Evolutionary conservation across 306 rosid species (phyloP).

Genomic region (Phaseolus lunatus): DNA sequence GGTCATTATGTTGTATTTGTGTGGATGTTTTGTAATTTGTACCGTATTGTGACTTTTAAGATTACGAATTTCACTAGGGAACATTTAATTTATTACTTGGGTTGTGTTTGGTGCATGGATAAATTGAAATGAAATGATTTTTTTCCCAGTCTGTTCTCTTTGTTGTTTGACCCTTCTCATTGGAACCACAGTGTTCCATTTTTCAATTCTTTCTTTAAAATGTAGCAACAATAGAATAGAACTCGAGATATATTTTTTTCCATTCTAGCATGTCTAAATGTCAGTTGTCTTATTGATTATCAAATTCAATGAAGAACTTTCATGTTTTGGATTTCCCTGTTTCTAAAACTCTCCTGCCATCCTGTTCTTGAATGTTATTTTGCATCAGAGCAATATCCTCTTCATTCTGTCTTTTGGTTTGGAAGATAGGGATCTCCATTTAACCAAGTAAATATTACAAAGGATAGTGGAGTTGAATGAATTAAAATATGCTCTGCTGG

Average conservation of each 20-base stretch:
- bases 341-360: neutral
- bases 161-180: neutral
- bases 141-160: neutral
- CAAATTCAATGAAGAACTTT: neutral
- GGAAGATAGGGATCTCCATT: neutral
- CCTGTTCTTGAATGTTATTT: neutral
- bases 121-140: neutral
- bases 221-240: neutral
- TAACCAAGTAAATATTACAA: neutral
- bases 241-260: neutral
- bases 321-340: neutral
- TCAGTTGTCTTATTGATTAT: neutral
- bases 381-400: too few relatives aligned
- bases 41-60: constrained; percentile 12
- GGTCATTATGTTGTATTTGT: constrained; percentile 1
- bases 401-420: neutral
- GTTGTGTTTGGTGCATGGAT: neutral
- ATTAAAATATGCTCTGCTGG: neutral
- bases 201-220: neutral
- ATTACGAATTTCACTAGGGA: constrained; percentile 19
- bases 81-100: constrained; percentile 18
- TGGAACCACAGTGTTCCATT: neutral
- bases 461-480: neutral
- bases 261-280: neutral
- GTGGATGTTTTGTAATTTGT: neutral